Evolutionary conservation across 2,329 filamentous ascomycete species (phyloP), one percentile per base, ranked within the genome.

Genomic region (Aspergillus sp.): DNA sequence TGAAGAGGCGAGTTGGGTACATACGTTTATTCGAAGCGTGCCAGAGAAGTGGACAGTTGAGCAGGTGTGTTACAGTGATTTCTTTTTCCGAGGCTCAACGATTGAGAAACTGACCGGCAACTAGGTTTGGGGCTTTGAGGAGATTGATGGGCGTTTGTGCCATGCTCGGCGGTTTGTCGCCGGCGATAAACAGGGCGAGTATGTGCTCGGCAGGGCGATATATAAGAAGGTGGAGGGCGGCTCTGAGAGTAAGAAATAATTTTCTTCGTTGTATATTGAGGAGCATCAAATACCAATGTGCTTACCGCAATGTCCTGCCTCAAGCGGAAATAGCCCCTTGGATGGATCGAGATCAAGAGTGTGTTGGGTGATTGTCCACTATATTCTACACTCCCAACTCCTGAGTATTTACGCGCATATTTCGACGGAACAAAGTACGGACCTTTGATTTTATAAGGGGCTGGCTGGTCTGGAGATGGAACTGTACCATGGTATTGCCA

Each of bases 41-140:
- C 7, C 23, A 1, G 48, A 19, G 11, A 25, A 46, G 2, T 60
- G 57, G 50, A 46, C 52, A 3, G 25, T 45, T 1, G 57, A 60
- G 34, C 57, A 60, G 38, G 57, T 60, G 31, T 46, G 48, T 46
- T 13, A 41, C 2, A 13, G 15, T 46, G 3, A 6, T 4, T 43
- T 23, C 49, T 19, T 4, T 38, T 28, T 7, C 6, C 25, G 3
- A 4, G 25, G 23, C 13, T 23, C 1, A 5, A n/a, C 11, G 34
- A 13, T 19, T 45, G 8, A 1, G 22, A 23, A 0, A 25, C 22
- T 15, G 25, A 34, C 48, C 34, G 28, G 25, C 17, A 1, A 17
- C 25, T 45, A 55, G 57, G 15, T 60, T 1, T 60, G 57, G 57
- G 57, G 57, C 1, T 60, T 60, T 25, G 57, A 60, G 25, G 25